Evolutionary conservation across 371 early-diverging fungal genomes (phyloP), one percentile per base, ranked within the genome.

Genomic region (Apophysomyces sp.): DNA sequence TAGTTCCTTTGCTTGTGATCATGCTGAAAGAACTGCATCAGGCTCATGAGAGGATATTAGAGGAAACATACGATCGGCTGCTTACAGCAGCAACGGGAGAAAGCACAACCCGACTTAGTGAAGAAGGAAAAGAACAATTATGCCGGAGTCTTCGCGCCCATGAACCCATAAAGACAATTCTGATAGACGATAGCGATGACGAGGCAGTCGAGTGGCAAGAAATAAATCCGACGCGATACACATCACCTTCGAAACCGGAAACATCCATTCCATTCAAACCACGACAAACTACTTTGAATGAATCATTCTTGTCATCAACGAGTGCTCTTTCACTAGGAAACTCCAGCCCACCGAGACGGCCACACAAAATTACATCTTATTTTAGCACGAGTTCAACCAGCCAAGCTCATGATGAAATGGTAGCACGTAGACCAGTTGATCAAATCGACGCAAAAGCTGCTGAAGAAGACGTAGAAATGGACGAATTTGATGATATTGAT

Each of bases 151-250:
- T 81, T 0, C 69, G 72, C 31, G 62, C 69, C 0, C 82, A 81
- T 51, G 74, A 81, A 34, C 79, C 79, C 5, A 62, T 54, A 8
- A 67, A 77, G 55, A 63, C 61, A 6, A 76, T 81, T 21, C 73
- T 73, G 53, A 31, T 81, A 11, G 74, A 77, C 24, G 81, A 81
- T 21, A 74, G 73, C 34, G 71, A 71, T 16, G 80, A 79, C 39
- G 75, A 76, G 36, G 65, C 73, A 12, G 41, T 73, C 0, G 73
- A 69, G 26, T 78, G 78, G 78, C 67, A 78, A 44, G 13, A 67
- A 4, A 40, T 80, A 21, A 58, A 58, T 15, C 16, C 55, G 27
- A 36, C 12, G 16, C 27, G 58, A 34, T 27, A 40, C 26, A 62
- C 57, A 7, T 59, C 34, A 51, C 16, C 41, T 28, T 44, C 6